Evolutionary conservation across 352 stramenopile species (phyloP).

Genomic region (Pythium brachiatum): DNA sequence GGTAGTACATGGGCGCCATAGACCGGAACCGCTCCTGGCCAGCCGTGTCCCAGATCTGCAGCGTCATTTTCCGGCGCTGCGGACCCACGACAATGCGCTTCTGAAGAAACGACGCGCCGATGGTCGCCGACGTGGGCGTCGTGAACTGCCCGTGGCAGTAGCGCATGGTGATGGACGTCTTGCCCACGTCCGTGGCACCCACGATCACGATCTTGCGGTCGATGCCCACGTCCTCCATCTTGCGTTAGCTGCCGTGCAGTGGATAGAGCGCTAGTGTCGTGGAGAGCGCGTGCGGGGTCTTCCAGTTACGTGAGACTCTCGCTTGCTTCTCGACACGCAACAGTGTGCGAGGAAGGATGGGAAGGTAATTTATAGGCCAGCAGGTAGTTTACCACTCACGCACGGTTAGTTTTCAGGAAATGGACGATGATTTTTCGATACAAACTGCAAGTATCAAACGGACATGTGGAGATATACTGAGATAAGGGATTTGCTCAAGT

Average conservation of each 20-base stretch:
- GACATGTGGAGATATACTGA: too few relatives aligned
- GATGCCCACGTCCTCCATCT: conserved; percentile 83
- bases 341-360: too few relatives aligned
- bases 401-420: too few relatives aligned
- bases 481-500: too few relatives aligned
- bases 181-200: conserved; percentile 85
- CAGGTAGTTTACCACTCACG: too few relatives aligned
- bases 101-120: conserved; percentile 85
- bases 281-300: too few relatives aligned
- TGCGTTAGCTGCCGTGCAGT: neutral
- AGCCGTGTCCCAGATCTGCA: conserved; percentile 88
- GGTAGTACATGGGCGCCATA: conserved; percentile 91
- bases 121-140: conserved; percentile 81
- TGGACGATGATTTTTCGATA: too few relatives aligned
- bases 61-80: conserved; percentile 72
- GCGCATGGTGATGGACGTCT: conserved; percentile 88
- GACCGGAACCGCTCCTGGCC: conserved; percentile 80
- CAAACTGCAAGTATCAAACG: too few relatives aligned
- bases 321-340: too few relatives aligned
- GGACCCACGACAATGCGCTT: conserved; percentile 77
- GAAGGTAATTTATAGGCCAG: too few relatives aligned
- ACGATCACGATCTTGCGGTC: conserved; percentile 90
- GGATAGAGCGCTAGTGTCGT: too few relatives aligned
- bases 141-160: conserved; percentile 87
- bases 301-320: too few relatives aligned